phyloP scores from a whole-genome alignment of 2,329 filamentous ascomycete genomes.

The Torrubiella hemipterigena region DNA sequence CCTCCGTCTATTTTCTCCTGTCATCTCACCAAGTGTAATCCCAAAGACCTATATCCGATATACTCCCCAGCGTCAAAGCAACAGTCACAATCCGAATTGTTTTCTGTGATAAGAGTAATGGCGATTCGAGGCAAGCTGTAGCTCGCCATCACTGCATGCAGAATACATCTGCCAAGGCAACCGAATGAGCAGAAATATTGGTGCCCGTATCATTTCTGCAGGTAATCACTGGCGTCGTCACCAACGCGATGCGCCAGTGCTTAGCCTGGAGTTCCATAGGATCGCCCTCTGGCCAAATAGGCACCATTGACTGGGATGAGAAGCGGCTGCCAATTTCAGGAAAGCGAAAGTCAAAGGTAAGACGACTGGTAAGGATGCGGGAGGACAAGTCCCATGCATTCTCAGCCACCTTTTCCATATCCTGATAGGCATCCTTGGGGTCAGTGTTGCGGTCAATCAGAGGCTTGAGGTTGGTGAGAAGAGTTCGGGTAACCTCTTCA shows the following conservation, averaged over 20 bases:
- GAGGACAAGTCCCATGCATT: conserved; percentile 32
- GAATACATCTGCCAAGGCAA: conserved; percentile 34
- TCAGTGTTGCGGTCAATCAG: conserved; percentile 23
- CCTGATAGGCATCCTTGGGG: conserved; percentile 24
- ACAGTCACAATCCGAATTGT: no score
- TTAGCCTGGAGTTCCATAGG: conserved; percentile 32
- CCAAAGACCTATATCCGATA: no score
- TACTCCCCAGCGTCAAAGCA: no score
- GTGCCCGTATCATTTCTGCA: conserved; percentile 37
- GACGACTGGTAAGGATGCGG: conserved; percentile 30
- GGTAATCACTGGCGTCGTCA: conserved; percentile 42
- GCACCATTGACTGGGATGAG: conserved; percentile 33
- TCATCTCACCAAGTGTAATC: neutral
- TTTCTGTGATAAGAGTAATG: no score
- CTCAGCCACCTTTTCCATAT: conserved; percentile 28
- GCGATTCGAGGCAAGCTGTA: neutral
- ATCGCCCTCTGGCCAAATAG: conserved; percentile 28
- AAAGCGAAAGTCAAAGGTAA: conserved; percentile 36
- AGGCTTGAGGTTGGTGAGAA: conserved; percentile 23
- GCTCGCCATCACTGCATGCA: conserved; percentile 27
- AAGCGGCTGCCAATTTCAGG: conserved; percentile 38
- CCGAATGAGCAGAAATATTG: conserved; percentile 30
- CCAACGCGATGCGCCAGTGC: conserved; percentile 40
- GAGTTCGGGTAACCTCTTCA: conserved; percentile 28
- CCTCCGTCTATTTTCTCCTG: no score